Conservation (phyloP, 2,329 filamentous ascomycete genomes). For the Diaporthe nobilis region DNA sequence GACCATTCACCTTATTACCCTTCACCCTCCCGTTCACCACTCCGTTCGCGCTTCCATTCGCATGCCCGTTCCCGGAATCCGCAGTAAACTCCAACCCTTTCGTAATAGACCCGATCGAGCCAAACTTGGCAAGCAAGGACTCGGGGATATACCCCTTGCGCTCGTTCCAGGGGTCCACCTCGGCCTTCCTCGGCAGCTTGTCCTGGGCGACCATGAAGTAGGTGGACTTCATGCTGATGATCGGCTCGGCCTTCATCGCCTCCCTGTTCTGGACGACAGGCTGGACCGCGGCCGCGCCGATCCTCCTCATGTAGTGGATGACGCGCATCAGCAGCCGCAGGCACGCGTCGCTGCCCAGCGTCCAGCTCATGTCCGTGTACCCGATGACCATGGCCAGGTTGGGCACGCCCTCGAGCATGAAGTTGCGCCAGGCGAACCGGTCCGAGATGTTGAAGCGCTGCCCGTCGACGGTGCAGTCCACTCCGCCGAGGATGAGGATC, state of each 20-base stretch:
- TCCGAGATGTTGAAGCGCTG: conserved; percentile 60
- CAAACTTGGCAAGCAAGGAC: conserved; percentile 20
- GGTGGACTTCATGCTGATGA: conserved; percentile 41
- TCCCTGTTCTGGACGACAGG: conserved; percentile 37
- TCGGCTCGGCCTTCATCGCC: conserved; percentile 14
- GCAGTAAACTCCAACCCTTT: conserved; percentile 36
- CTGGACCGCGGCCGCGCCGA: conserved; percentile 42
- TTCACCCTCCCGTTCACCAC: neutral
- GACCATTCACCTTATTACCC: neutral
- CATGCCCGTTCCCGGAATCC: neutral
- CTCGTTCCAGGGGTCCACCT: conserved; percentile 38
- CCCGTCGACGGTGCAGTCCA: conserved; percentile 68
- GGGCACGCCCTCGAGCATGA: conserved; percentile 77
- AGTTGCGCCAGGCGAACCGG: conserved; percentile 73
- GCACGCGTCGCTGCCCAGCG: conserved; percentile 72
- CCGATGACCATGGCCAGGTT: conserved; percentile 73
- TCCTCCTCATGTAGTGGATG: conserved; percentile 61
- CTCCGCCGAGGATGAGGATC: conserved; percentile 69
- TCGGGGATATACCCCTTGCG: conserved; percentile 36
- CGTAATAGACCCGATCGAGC: conserved; percentile 24
- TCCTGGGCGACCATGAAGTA: conserved; percentile 39
- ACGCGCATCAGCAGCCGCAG: conserved; percentile 64
- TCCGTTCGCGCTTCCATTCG: neutral
- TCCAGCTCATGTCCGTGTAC: conserved; percentile 78
- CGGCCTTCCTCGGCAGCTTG: conserved; percentile 34